Base-by-base conservation (phyloP, 2,329 filamentous ascomycete species). In the Trichoderma semiorbis region DNA sequence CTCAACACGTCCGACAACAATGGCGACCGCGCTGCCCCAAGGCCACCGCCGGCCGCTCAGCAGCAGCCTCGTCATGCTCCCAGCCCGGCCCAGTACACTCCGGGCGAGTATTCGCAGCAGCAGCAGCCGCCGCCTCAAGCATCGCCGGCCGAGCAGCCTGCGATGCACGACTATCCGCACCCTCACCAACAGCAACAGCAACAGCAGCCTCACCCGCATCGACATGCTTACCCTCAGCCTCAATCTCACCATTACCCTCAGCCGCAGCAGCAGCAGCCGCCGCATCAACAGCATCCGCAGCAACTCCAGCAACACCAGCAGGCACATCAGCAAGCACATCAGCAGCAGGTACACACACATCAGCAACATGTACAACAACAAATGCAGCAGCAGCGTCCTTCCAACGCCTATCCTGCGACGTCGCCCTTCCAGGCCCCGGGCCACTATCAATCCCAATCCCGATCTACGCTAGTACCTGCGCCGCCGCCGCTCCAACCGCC, bases 1-100 rank as follows among this genome's bases (percentile, higher is more conserved):
- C 80, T 90, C 62, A 90, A 89, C 78, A 82, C 84, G 26, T 83
- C 85, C 43, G 87, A 87, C 73, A 80, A 87, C 73, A 80, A 80
- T 72, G 84, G 81, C 75, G 84, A 82, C 65, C 79, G 80, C 73
- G 77, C 78, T 60, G 79, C 80, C 65, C 76, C 79, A 70, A 80
- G 79, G 74, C 78, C 80, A 67, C 76, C 77, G 57, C 77, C 76
- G 43, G 77, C 77, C 71, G 79, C 77, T 34, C 78, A 77, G 24
- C 79, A 76, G 50, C 86, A 85, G 72, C 82, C 83, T 76, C 86
- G 87, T 72, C 85, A 84, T 73, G 78, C 76, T 70, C 82, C 85
- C 75, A 78, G 80, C 66, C 81, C 83, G 4, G 80, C 82, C 55
- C 80, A 83, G 47, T 85, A 85, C 72, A 79, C 80, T 12, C 87